These are phyloP conservation scores for Salix dunnii DNA, from an alignment of 345 rosid genomes.

Conservation along the genomic window DNA sequence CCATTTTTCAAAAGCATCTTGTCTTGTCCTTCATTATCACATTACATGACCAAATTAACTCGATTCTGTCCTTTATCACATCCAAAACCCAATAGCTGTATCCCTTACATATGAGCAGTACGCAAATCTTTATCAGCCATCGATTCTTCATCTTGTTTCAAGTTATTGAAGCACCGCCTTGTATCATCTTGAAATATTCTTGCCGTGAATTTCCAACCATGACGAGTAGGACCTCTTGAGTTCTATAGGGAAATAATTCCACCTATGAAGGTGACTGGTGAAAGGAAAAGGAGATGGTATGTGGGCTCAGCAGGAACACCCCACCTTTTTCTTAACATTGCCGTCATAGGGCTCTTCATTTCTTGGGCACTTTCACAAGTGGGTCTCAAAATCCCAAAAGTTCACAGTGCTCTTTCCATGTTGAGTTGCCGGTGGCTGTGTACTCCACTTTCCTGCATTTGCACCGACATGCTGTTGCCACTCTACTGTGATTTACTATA, in stretches of 20 bases:
- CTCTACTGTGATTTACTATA: background rate
- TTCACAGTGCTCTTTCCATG: too few relatives aligned
- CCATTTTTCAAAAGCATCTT: too few relatives aligned
- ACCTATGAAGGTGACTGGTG: conserved; percentile 8
- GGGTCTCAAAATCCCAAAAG: background rate
- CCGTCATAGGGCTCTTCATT: background rate
- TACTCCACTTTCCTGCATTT: background rate
- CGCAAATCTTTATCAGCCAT: background rate
- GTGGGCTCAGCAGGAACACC: conserved; percentile 2
- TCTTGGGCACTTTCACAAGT: background rate
- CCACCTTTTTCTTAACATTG: background rate
- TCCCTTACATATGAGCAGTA: too few relatives aligned
- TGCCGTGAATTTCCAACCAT: background rate
- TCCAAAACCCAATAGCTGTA: too few relatives aligned
- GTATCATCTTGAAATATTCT: background rate
- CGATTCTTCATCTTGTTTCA: background rate
- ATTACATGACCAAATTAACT: too few relatives aligned
- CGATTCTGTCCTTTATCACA: too few relatives aligned
- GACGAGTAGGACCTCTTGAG: background rate
- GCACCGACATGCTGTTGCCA: background rate
- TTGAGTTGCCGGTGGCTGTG: background rate
- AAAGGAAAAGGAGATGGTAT: background rate
- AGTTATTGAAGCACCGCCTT: background rate
- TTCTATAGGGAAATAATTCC: conserved; percentile 4
- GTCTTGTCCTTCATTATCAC: too few relatives aligned